Conservation (phyloP, 805 yeast genomes). For the Ogataea zsoltii region DNA sequence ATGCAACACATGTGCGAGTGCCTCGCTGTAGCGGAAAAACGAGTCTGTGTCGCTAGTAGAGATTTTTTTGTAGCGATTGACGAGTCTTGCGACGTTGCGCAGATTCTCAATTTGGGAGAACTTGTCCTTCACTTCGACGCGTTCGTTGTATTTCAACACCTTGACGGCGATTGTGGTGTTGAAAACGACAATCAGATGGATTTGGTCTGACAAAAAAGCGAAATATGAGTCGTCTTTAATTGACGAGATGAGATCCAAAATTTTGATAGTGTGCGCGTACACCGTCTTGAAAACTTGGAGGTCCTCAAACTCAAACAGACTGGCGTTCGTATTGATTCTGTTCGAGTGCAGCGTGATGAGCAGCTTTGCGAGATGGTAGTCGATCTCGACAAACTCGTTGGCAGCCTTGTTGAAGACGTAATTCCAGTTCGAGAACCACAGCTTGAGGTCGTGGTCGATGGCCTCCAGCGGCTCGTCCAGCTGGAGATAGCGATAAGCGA, state of each 20-base stretch:
- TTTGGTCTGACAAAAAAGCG: slow-evolving; percentile 70
- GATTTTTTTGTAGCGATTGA: slow-evolving; percentile 18
- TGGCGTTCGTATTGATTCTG: slow-evolving; percentile 8
- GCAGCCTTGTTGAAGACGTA: slow-evolving; percentile 68
- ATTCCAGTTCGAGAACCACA: slow-evolving; percentile 72
- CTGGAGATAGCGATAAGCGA: slow-evolving; percentile 60
- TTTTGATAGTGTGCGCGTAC: slow-evolving; percentile 40
- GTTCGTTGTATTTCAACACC: slow-evolving; percentile 18
- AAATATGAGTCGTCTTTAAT: slow-evolving; percentile 52
- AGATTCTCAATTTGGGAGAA: slow-evolving; percentile 7
- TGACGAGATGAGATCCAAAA: slow-evolving; percentile 42
- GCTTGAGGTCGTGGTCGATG: slow-evolving; percentile 42
- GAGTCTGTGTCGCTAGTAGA: slow-evolving; percentile 15
- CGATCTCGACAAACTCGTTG: slow-evolving; percentile 71
- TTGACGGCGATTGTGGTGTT: slow-evolving; percentile 40
- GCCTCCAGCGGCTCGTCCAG: slow-evolving; percentile 20
- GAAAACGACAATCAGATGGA: slow-evolving; percentile 54
- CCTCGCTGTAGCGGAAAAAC: slow-evolving; percentile 8
- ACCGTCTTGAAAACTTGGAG: slow-evolving; percentile 31
- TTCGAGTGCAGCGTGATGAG: slow-evolving; percentile 38
- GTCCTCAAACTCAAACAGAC: slow-evolving; percentile 7
- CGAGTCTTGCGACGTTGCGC: slow-evolving; percentile 10
- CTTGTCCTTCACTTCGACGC: slow-evolving; percentile 5
- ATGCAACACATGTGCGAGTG: slow-evolving; percentile 8
- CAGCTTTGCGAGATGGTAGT: slow-evolving; percentile 61